phyloP scores from a whole-genome alignment of 2,329 filamentous ascomycete species.

The Fusarium proliferatum region DNA sequence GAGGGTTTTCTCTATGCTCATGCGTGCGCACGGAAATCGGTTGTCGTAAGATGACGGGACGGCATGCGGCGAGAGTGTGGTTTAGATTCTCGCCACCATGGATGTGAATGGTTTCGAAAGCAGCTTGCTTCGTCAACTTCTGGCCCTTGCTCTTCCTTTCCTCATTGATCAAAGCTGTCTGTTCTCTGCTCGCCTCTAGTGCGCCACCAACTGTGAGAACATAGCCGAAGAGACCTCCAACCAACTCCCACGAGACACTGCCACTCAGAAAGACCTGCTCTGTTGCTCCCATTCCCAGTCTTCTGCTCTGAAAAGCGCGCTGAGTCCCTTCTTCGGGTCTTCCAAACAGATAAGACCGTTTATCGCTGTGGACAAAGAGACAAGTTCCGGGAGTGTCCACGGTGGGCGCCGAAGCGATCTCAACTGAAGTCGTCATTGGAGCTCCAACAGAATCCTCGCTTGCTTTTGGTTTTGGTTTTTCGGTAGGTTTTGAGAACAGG shows the following conservation, averaged over 20 bases:
- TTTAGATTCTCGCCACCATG: conserved; percentile 85
- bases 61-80: conserved; percentile 82
- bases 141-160: conserved; percentile 54
- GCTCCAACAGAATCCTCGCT: background rate
- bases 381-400: conserved; percentile 87
- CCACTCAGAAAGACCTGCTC: conserved; percentile 88
- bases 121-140: conserved; percentile 39
- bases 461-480: background rate
- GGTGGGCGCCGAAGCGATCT: conserved; percentile 84
- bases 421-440: conserved; percentile 77
- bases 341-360: conserved; percentile 87
- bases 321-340: conserved; percentile 87
- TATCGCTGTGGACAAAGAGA: conserved; percentile 82
- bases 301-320: conserved; percentile 77
- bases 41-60: conserved; percentile 87
- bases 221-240: conserved; percentile 86
- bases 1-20: conserved; percentile 69
- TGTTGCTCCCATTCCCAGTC: conserved; percentile 71
- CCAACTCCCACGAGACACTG: conserved; percentile 76
- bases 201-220: conserved; percentile 85
- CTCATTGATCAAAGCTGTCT: conserved; percentile 53
- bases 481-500: background rate
- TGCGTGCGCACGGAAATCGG: conserved; percentile 77
- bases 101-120: conserved; percentile 64
- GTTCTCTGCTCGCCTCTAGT: conserved; percentile 60